phyloP scores from a whole-genome alignment of 768 basidiomycete species.

The Tubosaeta sp. region DNA sequence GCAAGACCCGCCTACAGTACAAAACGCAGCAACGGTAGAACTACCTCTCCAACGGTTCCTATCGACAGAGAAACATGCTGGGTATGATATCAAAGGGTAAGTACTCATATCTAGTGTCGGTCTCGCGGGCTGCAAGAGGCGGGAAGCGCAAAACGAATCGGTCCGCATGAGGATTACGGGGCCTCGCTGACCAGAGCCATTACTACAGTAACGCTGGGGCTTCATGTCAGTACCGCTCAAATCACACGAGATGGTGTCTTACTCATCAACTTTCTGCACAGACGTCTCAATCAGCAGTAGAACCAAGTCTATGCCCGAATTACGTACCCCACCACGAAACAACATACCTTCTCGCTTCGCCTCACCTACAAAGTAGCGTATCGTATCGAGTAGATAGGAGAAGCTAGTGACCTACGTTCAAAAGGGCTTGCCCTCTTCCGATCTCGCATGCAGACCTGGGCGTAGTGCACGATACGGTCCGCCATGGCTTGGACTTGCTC shows the following conservation, averaged over 20 bases:
- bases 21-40: no score
- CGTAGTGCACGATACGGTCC: slow-evolving; percentile 66
- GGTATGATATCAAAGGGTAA: not conserved
- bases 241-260: slow-evolving; percentile 25
- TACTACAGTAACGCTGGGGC: slow-evolving; percentile 61
- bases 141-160: not conserved
- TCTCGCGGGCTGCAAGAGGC: not conserved
- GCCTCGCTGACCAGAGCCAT: slow-evolving; percentile 67
- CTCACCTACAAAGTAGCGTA: slow-evolving; percentile 39
- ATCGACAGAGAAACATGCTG: no score
- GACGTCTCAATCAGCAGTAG: slow-evolving; percentile 5
- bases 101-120: not conserved
- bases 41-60: no score
- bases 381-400: slow-evolving; percentile 3
- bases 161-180: slow-evolving; percentile 24
- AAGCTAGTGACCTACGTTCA: slow-evolving; percentile 46
- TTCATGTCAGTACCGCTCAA: slow-evolving; percentile 7
- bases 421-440: slow-evolving; percentile 67
- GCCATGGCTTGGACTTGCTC: slow-evolving; percentile 67
- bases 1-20: no score
- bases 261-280: slow-evolving; percentile 77
- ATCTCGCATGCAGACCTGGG: slow-evolving; percentile 66
- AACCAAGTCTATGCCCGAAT: slow-evolving; percentile 1
- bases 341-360: slow-evolving; percentile 62
- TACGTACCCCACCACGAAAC: slow-evolving; percentile 71